Evolutionary conservation across 2,329 filamentous ascomycete species (phyloP).

Genomic region (Incumbomyces lentus): DNA sequence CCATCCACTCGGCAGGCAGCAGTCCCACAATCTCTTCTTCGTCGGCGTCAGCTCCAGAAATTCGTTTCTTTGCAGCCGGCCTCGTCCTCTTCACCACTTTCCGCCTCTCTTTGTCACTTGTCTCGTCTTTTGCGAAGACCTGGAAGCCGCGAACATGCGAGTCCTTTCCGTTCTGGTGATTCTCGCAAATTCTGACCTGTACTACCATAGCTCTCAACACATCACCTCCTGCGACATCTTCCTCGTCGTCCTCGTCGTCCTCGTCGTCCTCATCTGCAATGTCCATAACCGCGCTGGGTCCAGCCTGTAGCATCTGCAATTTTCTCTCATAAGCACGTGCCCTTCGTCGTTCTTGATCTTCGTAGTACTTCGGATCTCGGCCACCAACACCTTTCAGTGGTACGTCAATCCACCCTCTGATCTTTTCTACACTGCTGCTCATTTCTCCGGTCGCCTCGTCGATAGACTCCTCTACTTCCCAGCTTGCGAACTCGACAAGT

Average conservation of each 20-base stretch:
- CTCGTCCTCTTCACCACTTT: conserved; percentile 9
- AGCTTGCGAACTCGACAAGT: conserved; percentile 73
- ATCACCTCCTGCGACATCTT: conserved; percentile 44
- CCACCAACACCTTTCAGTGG: conserved; percentile 55
- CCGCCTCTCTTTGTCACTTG: conserved; percentile 9
- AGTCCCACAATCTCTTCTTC: conserved; percentile 25
- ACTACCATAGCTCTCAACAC: conserved; percentile 81
- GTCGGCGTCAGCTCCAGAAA: conserved; percentile 15
- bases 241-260: conserved; percentile 3
- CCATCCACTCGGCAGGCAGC: conserved; percentile 40
- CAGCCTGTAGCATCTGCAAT: conserved; percentile 13
- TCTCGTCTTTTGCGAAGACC: conserved; percentile 53
- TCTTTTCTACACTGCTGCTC: conserved; percentile 18
- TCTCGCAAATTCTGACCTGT: conserved; percentile 84
- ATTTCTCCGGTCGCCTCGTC: conserved; percentile 20
- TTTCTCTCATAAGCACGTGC: conserved; percentile 7
- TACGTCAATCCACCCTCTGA: conserved; percentile 80
- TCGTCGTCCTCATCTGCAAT: conserved; percentile 20
- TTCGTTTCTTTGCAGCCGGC: conserved; percentile 19
- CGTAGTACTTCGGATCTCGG: conserved; percentile 22
- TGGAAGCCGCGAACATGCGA: conserved; percentile 93
- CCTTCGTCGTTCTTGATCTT: conserved; percentile 15
- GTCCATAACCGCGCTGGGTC: conserved; percentile 14
- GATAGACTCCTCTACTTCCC: conserved; percentile 62
- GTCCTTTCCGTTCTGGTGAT: conserved; percentile 98